These are phyloP conservation scores for Polytrichum formosum DNA, from an alignment of 225 moss, liverwort and hornwort genomes.

Conservation along the genomic window DNA sequence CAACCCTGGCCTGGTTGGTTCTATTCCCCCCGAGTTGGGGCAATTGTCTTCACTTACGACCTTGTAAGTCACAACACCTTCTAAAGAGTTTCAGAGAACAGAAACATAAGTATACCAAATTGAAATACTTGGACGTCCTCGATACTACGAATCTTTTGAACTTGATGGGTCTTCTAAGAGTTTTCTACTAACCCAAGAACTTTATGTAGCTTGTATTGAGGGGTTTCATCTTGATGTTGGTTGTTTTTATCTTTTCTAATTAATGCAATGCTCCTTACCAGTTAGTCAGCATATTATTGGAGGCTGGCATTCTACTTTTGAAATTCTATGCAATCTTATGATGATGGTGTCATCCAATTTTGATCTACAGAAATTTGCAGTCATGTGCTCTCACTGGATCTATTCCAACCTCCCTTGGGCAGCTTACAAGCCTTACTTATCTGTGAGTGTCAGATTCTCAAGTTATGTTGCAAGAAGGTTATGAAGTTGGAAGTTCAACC, in stretches of 20 bases:
- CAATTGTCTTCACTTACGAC: slow-evolving; percentile 8
- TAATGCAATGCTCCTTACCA: not conserved
- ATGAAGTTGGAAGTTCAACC: not conserved
- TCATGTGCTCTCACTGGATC: slow-evolving; percentile 28
- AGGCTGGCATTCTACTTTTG: too few species aligned
- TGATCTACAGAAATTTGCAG: slow-evolving; percentile 44
- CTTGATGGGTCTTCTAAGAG: not conserved
- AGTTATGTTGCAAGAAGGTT: not conserved
- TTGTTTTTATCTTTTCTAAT: not conserved
- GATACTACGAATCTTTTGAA: not conserved
- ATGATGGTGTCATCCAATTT: not conserved
- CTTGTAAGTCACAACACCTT: slow-evolving; percentile 28
- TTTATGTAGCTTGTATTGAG: too few species aligned
- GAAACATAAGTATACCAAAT: not conserved
- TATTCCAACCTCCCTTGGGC: slow-evolving; percentile 30
- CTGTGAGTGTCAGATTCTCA: slow-evolving; percentile 24
- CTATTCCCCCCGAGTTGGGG: slow-evolving; percentile 29
- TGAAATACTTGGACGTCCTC: not conserved
- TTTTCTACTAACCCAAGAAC: too few species aligned
- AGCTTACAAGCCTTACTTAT: slow-evolving; percentile 24
- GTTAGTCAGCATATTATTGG: not conserved
- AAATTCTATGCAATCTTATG: too few species aligned
- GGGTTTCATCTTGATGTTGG: not conserved
- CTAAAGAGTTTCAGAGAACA: not conserved
- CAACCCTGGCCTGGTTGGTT: slow-evolving; percentile 26